Evolutionary conservation across 768 basidiomycete genomes (phyloP).

Genomic region (Rhizopogon roseolus): DNA sequence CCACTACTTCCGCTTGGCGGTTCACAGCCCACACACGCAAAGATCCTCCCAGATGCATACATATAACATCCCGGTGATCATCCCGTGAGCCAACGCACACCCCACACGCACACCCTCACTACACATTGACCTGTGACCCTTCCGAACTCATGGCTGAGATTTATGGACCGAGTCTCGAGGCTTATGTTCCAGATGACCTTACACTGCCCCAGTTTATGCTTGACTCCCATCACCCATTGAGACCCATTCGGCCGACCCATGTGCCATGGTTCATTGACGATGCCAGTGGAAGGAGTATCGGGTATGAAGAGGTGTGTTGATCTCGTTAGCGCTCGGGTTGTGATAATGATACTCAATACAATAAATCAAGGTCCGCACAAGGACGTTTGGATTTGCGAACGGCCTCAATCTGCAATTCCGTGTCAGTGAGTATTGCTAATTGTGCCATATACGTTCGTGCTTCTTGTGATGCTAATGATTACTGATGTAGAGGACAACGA

Average conservation of each 20-base stretch:
- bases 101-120: background rate
- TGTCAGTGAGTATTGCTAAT: conserved; percentile 33
- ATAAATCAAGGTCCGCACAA: conserved; percentile 29
- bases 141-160: conserved; percentile 18
- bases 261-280: conserved; percentile 61
- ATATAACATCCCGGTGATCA: background rate
- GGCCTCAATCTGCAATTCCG: conserved; percentile 42
- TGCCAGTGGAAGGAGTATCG: conserved; percentile 38
- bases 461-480: conserved; percentile 1
- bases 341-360: background rate
- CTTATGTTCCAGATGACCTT: conserved; percentile 54
- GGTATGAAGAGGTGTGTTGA: conserved; percentile 42
- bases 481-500: conserved; percentile 38
- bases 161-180: conserved; percentile 24
- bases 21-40: too few relatives aligned
- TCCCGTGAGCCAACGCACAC: background rate
- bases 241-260: conserved; percentile 41
- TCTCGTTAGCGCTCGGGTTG: background rate
- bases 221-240: conserved; percentile 33
- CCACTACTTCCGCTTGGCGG: too few relatives aligned
- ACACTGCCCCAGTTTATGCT: conserved; percentile 66
- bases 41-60: background rate
- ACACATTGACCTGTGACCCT: background rate
- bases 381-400: conserved; percentile 51
- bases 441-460: background rate